Conservation (phyloP, 129 eudicot species). For the Flaveria robusta region DNA sequence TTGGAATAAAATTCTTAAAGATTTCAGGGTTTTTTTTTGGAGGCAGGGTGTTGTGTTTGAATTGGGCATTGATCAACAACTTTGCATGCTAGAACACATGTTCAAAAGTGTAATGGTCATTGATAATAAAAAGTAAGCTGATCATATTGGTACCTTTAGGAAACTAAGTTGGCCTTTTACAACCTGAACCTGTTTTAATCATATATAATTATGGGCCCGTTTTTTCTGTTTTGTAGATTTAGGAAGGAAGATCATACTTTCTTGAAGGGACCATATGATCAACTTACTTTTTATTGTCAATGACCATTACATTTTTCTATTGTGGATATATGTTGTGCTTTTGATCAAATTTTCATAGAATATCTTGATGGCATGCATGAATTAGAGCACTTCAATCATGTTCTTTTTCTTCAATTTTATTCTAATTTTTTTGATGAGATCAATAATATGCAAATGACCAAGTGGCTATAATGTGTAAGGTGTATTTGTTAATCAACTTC, state of each 20-base stretch:
- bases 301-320: slow-evolving; percentile 27
- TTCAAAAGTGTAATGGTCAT: not conserved
- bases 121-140: not conserved
- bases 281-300: not conserved
- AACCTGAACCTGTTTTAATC: not conserved
- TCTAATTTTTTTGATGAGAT: slow-evolving; percentile 7
- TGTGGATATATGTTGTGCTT: slow-evolving; percentile 80
- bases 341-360: slow-evolving; percentile 88
- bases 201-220: not conserved
- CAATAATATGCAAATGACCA: slow-evolving; percentile 59
- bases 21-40: too few relatives aligned
- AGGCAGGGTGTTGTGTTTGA: not conserved
- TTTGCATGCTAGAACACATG: not conserved
- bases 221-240: slow-evolving; percentile 44
- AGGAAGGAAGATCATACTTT: slow-evolving; percentile 85
- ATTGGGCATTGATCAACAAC: not conserved
- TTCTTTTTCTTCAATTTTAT: not conserved
- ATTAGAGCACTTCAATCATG: slow-evolving; percentile 9
- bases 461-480: slow-evolving; percentile 84
- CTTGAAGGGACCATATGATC: slow-evolving; percentile 44
- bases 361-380: slow-evolving; percentile 96
- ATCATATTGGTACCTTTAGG: not conserved
- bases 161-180: not conserved
- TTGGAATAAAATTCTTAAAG: too few relatives aligned
- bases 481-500: slow-evolving; percentile 88